Evolutionary conservation across 2,329 filamentous ascomycete genomes (phyloP).

Genomic region (Aspergillus jensenii): DNA sequence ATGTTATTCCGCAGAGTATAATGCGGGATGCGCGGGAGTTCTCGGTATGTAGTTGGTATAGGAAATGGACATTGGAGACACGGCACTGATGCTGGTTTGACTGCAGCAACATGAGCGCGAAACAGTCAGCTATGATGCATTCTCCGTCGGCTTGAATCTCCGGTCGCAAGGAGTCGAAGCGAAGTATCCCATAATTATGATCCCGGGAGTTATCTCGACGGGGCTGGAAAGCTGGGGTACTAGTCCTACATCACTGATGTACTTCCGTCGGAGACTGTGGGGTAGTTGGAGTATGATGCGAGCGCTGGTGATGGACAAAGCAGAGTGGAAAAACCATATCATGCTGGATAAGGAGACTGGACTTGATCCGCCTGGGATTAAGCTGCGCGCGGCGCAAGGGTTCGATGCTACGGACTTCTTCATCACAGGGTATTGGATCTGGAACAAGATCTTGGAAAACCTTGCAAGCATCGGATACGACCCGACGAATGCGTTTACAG

Average conservation of each 20-base stretch:
- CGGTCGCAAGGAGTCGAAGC: constrained; percentile 76
- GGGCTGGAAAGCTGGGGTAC: constrained; percentile 97
- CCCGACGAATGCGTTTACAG: constrained; percentile 69
- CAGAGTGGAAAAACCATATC: constrained; percentile 91
- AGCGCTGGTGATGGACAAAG: constrained; percentile 87
- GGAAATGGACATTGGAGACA: not conserved
- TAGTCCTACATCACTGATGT: constrained; percentile 76
- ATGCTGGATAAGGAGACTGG: constrained; percentile 94
- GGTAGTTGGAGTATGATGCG: constrained; percentile 99
- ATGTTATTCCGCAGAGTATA: constrained; percentile 83
- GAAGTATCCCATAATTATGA: constrained; percentile 90
- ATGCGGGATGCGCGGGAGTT: constrained; percentile 83
- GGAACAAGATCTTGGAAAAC: constrained; percentile 98
- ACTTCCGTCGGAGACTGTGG: constrained; percentile 94
- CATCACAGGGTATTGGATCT: constrained; percentile 90
- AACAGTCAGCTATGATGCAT: constrained; percentile 87
- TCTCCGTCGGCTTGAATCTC: constrained; percentile 83
- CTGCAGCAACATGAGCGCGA: constrained; percentile 78
- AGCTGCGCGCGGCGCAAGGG: constrained; percentile 88
- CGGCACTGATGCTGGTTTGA: not conserved
- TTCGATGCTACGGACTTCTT: constrained; percentile 95
- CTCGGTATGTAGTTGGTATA: constrained; percentile 56
- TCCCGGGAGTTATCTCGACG: constrained; percentile 95
- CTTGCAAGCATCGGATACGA: constrained; percentile 95
- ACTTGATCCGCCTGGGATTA: constrained; percentile 84